Base-by-base conservation (phyloP, 2,329 filamentous ascomycete species). In the Verruconis gallopava region DNA sequence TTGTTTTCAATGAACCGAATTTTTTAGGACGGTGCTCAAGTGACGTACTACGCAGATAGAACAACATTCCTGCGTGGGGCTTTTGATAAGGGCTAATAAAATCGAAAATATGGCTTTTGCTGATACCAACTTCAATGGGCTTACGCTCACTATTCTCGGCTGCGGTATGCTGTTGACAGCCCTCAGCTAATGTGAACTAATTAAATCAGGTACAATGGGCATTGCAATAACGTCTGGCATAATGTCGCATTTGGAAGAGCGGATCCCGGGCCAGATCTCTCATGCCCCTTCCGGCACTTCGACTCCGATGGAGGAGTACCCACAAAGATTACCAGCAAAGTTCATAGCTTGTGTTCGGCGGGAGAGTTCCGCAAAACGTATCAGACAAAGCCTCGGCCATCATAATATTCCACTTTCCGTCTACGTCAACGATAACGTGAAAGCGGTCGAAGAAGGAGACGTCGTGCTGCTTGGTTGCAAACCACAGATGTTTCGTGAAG, bases 311-410 rank as follows among this genome's bases (percentile, higher is more conserved):
- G 56, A 55, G 52, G 57, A 56, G 6, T 42, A 71, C 5, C 75
- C 77, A 12, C 51, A 65, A 5, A 68, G 71, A 42, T 71, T 85
- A 25, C 85, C 85, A 5, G 74, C 74, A 9, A 75, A 71, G 52
- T 93, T 93, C 70, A 78, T 89, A 53, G 84, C 84, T 48, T 89
- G 83, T 59, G 82, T 93, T 43, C 74, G 78, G 43, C 75, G 79
- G 43, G 65, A 71, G n/a, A 72, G 78, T 50, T 77, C 78, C 43
- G 81, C 77, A 47, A 73, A 79, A 55, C 73, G 75, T 46, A 77
- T 93, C 51, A 74, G 73, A 55, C 63, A 71, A 22, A 73, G 76
- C 4, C 72, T 93, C 6, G 68, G 69, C 54, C 67, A 74, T 49
- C 77, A 85, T 63, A 66, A 71, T 21, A 36, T 20, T 20, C 62